A percentile compares a stretch with the other conserved stretches of the same genome.
Evolutionary conservation across 2,329 filamentous ascomycete genomes (phyloP).

Genomic region (Xylaria sp.): DNA sequence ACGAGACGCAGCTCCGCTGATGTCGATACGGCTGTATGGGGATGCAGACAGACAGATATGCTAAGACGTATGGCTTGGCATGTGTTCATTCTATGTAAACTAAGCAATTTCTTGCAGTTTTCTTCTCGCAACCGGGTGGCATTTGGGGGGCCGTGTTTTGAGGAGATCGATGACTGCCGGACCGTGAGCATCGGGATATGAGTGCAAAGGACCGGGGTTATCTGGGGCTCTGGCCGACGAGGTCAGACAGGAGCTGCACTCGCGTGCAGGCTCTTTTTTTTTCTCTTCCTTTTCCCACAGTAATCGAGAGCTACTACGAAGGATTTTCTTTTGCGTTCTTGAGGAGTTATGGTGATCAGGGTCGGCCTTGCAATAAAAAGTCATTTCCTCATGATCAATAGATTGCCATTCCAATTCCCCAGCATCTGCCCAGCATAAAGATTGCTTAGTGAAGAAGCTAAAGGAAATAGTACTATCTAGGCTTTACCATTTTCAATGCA

Average conservation of each 20-base stretch:
- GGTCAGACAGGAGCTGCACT: conserved; percentile 13
- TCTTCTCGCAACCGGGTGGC: conserved; percentile 36
- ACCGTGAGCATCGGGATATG: conserved; percentile 24
- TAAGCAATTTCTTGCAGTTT: conserved; percentile 36
- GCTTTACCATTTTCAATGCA: too few relatives aligned
- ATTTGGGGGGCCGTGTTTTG: conserved; percentile 16
- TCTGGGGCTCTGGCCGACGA: conserved; percentile 15
- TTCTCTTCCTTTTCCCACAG: neutral
- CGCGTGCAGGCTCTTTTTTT: conserved; percentile 18
- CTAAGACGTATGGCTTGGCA: conserved; percentile 31
- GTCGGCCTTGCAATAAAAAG: conserved; percentile 47
- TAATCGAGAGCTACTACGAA: conserved; percentile 31
- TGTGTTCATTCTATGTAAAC: conserved; percentile 47
- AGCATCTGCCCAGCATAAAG: neutral
- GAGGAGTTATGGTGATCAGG: conserved; percentile 40
- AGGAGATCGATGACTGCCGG: conserved; percentile 14
- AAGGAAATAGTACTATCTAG: too few relatives aligned
- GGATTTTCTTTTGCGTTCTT: conserved; percentile 30
- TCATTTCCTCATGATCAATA: conserved; percentile 38
- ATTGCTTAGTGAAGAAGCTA: neutral
- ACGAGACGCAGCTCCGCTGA: conserved; percentile 21
- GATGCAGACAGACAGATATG: conserved; percentile 30
- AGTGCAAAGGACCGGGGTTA: conserved; percentile 19
- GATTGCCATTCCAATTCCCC: conserved; percentile 17
- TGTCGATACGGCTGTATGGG: neutral